Evolutionary conservation across 2,329 filamentous ascomycete species (phyloP), one percentile per base, ranked within the genome.

Genomic region (Monosporascus sp.): DNA sequence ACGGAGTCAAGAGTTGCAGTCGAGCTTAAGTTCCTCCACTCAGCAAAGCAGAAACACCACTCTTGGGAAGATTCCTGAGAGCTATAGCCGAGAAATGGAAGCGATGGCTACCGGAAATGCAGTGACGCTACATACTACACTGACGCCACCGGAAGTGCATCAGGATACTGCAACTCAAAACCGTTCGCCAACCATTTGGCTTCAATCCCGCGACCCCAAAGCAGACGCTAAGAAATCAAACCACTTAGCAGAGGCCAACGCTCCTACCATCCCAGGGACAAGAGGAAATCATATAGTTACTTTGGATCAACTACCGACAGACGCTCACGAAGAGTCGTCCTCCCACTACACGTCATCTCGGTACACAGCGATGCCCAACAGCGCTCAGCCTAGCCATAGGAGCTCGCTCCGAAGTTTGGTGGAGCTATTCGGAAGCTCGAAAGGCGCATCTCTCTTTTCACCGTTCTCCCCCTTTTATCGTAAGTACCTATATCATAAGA

Each of bases 311-410:
- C 35, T 22, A 17, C 43, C 31, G 31, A 43, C 41, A 15, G 53
- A 55, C 39, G 27, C 11, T 27, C 57, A 56, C 37, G 53, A 62
- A 6, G 25, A 51, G 18, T 59, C 57, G 37, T 62, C 57, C 3
- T 65, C 64, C 11, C 55, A 56, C 22, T 63, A 64, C 48, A 56
- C 59, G 37, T 63, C 63, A 9, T 65, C 63, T n/a, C 58, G 56
- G 54, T 62, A 64, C 47, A 64, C 58, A 18, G 60, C 59, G 6
- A 55, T 52, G 37, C 58, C 57, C 3, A 60, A 59, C 41, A 65
- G 63, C 50, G 52, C 54, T 17, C 62, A 60, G 46, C 53, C 52
- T 20, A 55, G 58, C 17, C 57, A 54, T 39, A 59, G 58, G 48
- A 57, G 52, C 9, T 62, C 61, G 9, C 56, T 54, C 37, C 45